Base-by-base conservation (phyloP, 1,139 yeast genomes). In the Suhomyces anneliseae region DNA sequence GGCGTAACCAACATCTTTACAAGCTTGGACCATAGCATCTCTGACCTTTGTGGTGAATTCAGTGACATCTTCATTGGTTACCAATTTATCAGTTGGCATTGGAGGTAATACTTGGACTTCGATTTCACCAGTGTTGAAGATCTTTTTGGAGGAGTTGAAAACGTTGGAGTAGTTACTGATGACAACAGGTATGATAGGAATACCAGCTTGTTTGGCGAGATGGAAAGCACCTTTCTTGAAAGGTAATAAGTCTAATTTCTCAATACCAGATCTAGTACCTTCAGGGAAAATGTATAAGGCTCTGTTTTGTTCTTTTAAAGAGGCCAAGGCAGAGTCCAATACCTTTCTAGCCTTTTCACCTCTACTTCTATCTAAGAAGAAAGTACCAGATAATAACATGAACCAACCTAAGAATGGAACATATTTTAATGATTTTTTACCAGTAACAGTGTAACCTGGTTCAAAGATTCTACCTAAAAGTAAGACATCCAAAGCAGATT, bases 201-300 rank as follows among this genome's bases (percentile, higher is more conserved):
- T 83, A 37, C 82, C 83, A 4, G 96, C 96, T 67, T 92, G 96
- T 52, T 87, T 87, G 10, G 99, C 99, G 60, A 93, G 78, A 68
- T 93, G 97, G 82, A 95, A 95, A 0, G 98, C 98, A 43, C 99
- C 99, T 64, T 95, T 95, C 67, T 93, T 93, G 69, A 93, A 89
- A 1, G 96, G 96, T 46, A 89, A 74, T 65, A 95, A 70, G 9
- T 78, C 83, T 44, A 95, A 85, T 39, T 75, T 75, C 27, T 79
- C 71, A 12, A 86, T 68, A 53, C 84, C 87, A 0, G 97, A 89
- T 65, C 99, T 81, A 1, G 99, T 95, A 26, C 99, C 99, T 66
- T 92, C 96, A 14, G 97, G 96, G 75, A 89, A 92, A 70, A 92
- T 81, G 74, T 85, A 92, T 36, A 92, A 76, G 10, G 87, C 89